These are phyloP conservation scores for Cetradonia linearis DNA, from an alignment of 495 filamentous ascomycete species.

Conservation along the genomic window DNA sequence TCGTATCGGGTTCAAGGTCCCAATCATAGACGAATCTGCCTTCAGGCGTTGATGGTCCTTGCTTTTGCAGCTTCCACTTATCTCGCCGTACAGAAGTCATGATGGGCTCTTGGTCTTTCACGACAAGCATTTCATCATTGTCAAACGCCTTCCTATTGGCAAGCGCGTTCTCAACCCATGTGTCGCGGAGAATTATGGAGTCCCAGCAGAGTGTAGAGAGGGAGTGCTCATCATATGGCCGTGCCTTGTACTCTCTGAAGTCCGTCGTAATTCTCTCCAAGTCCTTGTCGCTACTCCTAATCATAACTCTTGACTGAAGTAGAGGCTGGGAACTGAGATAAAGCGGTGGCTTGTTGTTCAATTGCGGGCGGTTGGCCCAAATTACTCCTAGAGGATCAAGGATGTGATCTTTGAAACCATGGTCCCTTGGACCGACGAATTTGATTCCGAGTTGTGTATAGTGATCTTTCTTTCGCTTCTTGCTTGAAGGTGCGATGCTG, in stretches of 20 bases:
- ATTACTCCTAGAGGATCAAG: background rate
- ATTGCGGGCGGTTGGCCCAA: rapidly evolving
- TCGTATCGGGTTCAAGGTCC: background rate
- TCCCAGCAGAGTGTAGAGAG: background rate
- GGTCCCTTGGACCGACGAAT: background rate
- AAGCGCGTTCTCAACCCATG: too few species aligned
- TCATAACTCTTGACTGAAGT: background rate
- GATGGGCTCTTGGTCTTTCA: background rate
- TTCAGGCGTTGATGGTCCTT: background rate
- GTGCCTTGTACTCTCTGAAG: rapidly evolving
- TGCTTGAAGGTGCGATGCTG: background rate
- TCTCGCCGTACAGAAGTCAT: background rate
- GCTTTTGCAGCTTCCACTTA: background rate
- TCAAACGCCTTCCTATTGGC: too few species aligned
- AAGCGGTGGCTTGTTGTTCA: background rate
- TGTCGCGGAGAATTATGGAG: background rate
- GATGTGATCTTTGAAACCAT: background rate
- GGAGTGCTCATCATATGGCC: background rate
- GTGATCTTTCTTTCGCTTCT: background rate
- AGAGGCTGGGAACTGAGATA: background rate
- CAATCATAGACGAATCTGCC: background rate
- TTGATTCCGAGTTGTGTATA: rapidly evolving
- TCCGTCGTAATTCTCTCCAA: background rate
- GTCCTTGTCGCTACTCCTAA: background rate
- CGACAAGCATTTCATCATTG: rapidly evolving